A percentile compares a stretch with the other conserved stretches of the same genome.
Evolutionary conservation across 1,284 basidiomycete genomes (phyloP).

Genomic region (Phellopilus nigrolimitatus): DNA sequence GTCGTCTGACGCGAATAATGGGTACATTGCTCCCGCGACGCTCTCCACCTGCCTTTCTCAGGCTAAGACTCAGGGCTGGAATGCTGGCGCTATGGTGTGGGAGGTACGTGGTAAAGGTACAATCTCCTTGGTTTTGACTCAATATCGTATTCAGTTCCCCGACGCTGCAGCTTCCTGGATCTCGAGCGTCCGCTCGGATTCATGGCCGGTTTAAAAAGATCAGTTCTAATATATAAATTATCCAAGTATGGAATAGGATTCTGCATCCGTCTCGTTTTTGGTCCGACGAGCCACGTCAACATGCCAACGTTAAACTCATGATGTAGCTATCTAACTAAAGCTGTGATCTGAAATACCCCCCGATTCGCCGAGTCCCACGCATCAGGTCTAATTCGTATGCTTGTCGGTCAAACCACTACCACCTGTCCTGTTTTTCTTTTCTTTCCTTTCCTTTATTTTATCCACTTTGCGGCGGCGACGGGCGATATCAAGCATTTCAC

Average conservation of each 20-base stretch:
- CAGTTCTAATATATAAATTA: not conserved
- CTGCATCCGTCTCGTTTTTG: too few relatives aligned
- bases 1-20: conserved; percentile 21
- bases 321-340: not conserved
- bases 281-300: not conserved
- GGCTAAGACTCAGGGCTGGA: conserved; percentile 23
- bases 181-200: conserved; percentile 35
- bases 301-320: not conserved
- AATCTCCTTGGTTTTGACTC: not conserved
- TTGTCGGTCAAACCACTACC: too few relatives aligned
- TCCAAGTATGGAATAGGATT: not conserved
- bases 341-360: not conserved
- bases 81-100: conserved; percentile 23
- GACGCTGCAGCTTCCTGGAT: conserved; percentile 48
- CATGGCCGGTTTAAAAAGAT: conserved; percentile 36
- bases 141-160: conserved; percentile 24
- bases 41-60: conserved; percentile 23
- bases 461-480: too few relatives aligned
- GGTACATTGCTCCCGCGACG: conserved; percentile 22
- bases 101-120: conserved; percentile 12
- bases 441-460: too few relatives aligned
- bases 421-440: too few relatives aligned
- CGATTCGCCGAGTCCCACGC: not conserved
- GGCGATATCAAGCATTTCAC: too few relatives aligned
- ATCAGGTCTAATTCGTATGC: too few relatives aligned